A percentile compares a stretch with the other conserved stretches of the same genome.
Conservation (phyloP, 805 yeast species). For the Spathaspora gorwiae region DNA sequence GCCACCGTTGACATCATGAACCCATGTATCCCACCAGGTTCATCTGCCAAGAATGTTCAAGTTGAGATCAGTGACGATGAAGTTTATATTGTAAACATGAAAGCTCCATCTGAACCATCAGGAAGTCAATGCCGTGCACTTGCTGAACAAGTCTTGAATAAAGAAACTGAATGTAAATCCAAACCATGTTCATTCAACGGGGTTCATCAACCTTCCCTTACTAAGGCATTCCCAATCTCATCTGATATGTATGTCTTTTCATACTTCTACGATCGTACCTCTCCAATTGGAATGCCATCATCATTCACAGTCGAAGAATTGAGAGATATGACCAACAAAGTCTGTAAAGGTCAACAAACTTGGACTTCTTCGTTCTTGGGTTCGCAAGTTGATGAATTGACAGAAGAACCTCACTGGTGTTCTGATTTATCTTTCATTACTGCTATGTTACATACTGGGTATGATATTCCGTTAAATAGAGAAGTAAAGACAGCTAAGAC, state of each 20-base stretch:
- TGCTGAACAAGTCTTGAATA: conserved; percentile 78
- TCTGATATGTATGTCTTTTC: conserved; percentile 88
- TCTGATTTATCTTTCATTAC: conserved; percentile 86
- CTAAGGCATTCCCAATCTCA: conserved; percentile 63
- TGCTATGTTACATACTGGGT: conserved; percentile 90
- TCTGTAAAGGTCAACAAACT: conserved; percentile 75
- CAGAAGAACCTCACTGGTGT: conserved; percentile 90
- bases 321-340: conserved; percentile 72
- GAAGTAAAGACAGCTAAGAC: conserved; percentile 91
- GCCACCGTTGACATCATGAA: conserved; percentile 51
- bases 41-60: conserved; percentile 51
- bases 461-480: conserved; percentile 85
- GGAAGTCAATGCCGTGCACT: conserved; percentile 83
- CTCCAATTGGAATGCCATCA: conserved; percentile 91
- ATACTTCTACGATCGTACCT: conserved; percentile 90
- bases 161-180: conserved; percentile 68
- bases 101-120: conserved; percentile 48
- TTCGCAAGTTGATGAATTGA: conserved; percentile 60
- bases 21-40: conserved; percentile 88
- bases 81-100: conserved; percentile 52
- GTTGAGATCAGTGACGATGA: conserved; percentile 50
- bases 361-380: conserved; percentile 73
- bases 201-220: conserved; percentile 90
- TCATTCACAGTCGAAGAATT: conserved; percentile 84
- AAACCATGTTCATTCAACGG: conserved; percentile 96